Evolutionary conservation across 306 rosid genomes (phyloP), one percentile per base, ranked within the genome.

Genomic region (Prosopis cineraria): DNA sequence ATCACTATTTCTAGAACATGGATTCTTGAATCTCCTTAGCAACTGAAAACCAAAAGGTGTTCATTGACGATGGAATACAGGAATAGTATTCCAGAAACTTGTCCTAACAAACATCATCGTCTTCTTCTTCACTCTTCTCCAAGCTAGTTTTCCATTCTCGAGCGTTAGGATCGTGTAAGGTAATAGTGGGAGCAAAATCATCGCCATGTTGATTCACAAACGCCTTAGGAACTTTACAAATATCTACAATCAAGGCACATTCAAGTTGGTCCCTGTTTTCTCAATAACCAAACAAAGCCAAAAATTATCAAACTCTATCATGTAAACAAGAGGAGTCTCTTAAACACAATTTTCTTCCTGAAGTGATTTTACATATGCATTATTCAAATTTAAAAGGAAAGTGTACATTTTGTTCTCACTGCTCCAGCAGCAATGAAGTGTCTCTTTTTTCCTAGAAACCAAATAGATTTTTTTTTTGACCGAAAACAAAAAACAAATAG

Each of bases 11-110:
- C n/a, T 16, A 44, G 17, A 59, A 83, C 85, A 17, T 45, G 47
- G 33, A 82, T 78, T 5, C 25, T 78, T 25, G 82, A 82, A 47
- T 44, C 4, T 20, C 77, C 80, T 48, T 68, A 29, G 17, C 68
- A 83, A 22, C 56, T 39, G 39, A 83, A 83, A 67, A 83, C 55
- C 39, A 83, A 12, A 52, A 78, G 29, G 73, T 25, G 40, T 6
- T 65, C 73, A 39, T 7, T 19, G 19, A 12, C 17, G 20, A 73
- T 33, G n/a, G n/a, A n/a, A n/a, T n/a, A n/a, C n/a, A n/a, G 0
- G 80, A 83, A 40, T 78, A 37, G 4, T 68, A 63, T 36, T 78
- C 69, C 1, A 55, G 20, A 33, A 83, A 73, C 6, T 58, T 43
- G 22, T 30, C 55, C 82, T 80, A 83, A 36, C 72, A 78, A 59